Base-by-base conservation (phyloP, 352 stramenopile species). In the Thalassiosira delicatula region DNA sequence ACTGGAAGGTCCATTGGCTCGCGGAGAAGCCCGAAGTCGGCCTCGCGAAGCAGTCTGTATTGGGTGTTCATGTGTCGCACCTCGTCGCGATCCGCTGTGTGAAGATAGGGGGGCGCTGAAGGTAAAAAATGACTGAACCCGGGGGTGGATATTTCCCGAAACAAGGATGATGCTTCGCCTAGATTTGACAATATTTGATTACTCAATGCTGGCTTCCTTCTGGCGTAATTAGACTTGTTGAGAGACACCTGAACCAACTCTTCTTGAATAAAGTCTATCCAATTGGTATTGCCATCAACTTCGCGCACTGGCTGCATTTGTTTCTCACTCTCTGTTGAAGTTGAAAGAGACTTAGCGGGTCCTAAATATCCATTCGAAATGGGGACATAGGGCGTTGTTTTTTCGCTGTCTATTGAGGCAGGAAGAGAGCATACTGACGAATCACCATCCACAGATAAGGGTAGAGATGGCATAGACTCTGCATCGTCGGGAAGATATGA, bases 1-100 rank as follows among this genome's bases (percentile, higher is more conserved):
- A 69, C 3, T n/a, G 76, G 76, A 30, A 84, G 23, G 5, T 79
- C 54, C 67, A 84, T 56, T 12, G 67, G 76, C n/a, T 78, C 69
- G 1, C 54, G n/a, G 3, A 82, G 37, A 29, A 59, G 35, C 42
- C 70, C 33, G 37, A 27, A 32, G 53, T 84, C 62, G 54, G 76
- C 54, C 35, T 83, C 57, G 35, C 44, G 65, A 59, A 76, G 66
- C 3, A 71, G 60, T 30, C 46, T 51, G 17, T 30, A 71, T 63
- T 69, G 33, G 3, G n/a, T 46, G 32, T 79, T 84, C 29, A 35
- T 60, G 33, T 74, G 40, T 29, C 76, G 32, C n/a, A 32, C 44
- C 14, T 65, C 30, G 7, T 27, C 17, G 42, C 75, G 57, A 62
- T 72, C n/a, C 19, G 75, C 21, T 19, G 66, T 83, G 37, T 60